Conservation (phyloP, 1,284 basidiomycete species). For the Hortiboletus rubellus region DNA sequence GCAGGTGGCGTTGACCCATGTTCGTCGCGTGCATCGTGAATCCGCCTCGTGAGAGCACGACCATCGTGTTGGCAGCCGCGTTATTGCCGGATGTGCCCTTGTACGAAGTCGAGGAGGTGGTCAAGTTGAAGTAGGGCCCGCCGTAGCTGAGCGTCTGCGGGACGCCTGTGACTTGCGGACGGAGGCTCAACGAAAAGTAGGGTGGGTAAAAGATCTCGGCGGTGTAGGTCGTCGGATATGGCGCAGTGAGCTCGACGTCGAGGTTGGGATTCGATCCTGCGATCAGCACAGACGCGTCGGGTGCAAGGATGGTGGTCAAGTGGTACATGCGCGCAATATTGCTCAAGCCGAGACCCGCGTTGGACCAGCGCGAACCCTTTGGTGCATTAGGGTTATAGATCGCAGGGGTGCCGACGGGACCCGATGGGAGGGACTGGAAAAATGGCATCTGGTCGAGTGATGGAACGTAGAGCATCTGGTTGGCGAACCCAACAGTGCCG, state of each 20-base stretch:
- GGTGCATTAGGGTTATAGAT: conserved; percentile 73
- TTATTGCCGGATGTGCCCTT: conserved; percentile 44
- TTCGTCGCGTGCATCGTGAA: conserved; percentile 79
- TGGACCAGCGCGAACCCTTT: conserved; percentile 70
- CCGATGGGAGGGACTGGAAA: conserved; percentile 59
- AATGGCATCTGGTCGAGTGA: conserved; percentile 54
- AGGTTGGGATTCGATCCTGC: conserved; percentile 94
- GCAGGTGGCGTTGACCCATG: conserved; percentile 54
- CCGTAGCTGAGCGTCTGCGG: conserved; percentile 80
- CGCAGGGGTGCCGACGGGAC: conserved; percentile 65
- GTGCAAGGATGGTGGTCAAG: conserved; percentile 82
- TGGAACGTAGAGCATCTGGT: conserved; percentile 47
- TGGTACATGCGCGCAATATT: conserved; percentile 80
- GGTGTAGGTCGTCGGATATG: conserved; percentile 83
- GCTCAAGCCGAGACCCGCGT: conserved; percentile 55
- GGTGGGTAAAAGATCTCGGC: conserved; percentile 88
- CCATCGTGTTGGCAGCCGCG: conserved; percentile 59
- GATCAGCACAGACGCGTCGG: conserved; percentile 83
- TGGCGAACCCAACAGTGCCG: conserved; percentile 62
- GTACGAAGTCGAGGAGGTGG: conserved; percentile 48
- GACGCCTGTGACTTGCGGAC: conserved; percentile 74
- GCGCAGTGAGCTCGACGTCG: conserved; percentile 67
- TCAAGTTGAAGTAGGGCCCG: conserved; percentile 69
- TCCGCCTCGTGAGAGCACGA: conserved; percentile 68
- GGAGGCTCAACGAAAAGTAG: conserved; percentile 72